Conservation (phyloP, 768 basidiomycete species). For the Polyporus arcularius region DNA sequence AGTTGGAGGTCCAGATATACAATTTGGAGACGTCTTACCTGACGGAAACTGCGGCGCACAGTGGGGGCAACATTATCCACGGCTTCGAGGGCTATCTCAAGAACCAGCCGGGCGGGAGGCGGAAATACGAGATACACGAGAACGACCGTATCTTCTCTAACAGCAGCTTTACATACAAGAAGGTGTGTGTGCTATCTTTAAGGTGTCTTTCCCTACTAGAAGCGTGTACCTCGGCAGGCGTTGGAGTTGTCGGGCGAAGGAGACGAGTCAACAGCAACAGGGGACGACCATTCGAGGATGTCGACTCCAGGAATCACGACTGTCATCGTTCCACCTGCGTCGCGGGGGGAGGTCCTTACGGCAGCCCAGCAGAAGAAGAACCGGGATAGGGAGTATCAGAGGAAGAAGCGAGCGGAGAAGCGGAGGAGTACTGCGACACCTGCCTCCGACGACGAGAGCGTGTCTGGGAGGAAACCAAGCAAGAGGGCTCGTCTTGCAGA, state of each 20-base stretch:
- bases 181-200: slow-evolving; percentile 42
- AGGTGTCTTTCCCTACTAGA: not conserved
- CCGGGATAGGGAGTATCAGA: slow-evolving; percentile 80
- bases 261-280: slow-evolving; percentile 59
- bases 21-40: slow-evolving; percentile 76
- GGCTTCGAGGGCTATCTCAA: slow-evolving; percentile 89
- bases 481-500: slow-evolving; percentile 70
- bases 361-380: slow-evolving; percentile 76
- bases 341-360: slow-evolving; percentile 64
- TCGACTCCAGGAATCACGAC: slow-evolving; percentile 76
- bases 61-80: slow-evolving; percentile 85
- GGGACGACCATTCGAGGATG: slow-evolving; percentile 66
- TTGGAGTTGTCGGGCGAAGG: slow-evolving; percentile 74
- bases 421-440: slow-evolving; percentile 60
- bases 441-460: slow-evolving; percentile 70
- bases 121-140: slow-evolving; percentile 77
- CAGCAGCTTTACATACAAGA: slow-evolving; percentile 76
- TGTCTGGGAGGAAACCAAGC: slow-evolving; percentile 54
- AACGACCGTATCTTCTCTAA: slow-evolving; percentile 80
- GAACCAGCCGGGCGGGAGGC: slow-evolving; percentile 64
- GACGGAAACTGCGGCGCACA: slow-evolving; percentile 72
- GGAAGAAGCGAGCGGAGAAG: slow-evolving; percentile 66
- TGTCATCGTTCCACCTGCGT: slow-evolving; percentile 74
- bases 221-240: slow-evolving; percentile 47
- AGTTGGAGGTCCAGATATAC: slow-evolving; percentile 78